These are phyloP conservation scores for Rubia tinctorum DNA, from an alignment of 305 asterid genomes.

Conservation along the genomic window DNA sequence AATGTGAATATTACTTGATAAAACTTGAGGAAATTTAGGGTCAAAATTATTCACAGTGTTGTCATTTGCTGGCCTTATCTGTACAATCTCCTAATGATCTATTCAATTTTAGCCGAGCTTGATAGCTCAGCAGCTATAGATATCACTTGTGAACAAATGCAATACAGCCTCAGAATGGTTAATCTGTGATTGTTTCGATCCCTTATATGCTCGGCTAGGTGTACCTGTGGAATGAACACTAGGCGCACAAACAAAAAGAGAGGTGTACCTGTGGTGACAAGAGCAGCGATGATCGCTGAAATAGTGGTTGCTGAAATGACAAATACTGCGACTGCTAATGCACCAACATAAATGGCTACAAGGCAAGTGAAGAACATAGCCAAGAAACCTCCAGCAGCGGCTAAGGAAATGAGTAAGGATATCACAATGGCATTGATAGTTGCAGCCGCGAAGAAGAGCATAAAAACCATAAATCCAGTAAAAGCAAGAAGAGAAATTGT, in stretches of 20 bases:
- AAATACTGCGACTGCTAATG: constrained; percentile 48
- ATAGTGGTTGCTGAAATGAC: constrained; percentile 56
- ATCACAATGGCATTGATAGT: constrained; percentile 72
- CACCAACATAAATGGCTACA: constrained; percentile 66
- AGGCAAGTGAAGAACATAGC: constrained; percentile 68
- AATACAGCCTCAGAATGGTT: not conserved
- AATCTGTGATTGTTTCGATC: not conserved
- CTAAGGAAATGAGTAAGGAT: constrained; percentile 71
- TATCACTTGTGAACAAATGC: no score
- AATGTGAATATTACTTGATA: no score
- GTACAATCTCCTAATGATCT: not conserved
- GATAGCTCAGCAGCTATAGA: not conserved
- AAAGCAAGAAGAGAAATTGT: constrained; percentile 50
- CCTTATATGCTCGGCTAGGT: not conserved
- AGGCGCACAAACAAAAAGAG: not conserved
- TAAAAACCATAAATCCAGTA: constrained; percentile 60
- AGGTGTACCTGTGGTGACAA: constrained; percentile 58
- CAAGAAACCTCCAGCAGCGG: constrained; percentile 86
- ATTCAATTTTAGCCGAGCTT: not conserved
- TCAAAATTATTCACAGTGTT: not conserved
- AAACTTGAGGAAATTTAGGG: not conserved
- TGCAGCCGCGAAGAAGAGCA: constrained; percentile 67
- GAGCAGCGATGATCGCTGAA: constrained; percentile 49
- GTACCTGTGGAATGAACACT: not conserved
- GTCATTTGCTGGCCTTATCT: no score